A percentile compares a stretch with the other conserved stretches of the same genome.
Conservation (phyloP, 306 rosid species). For the Vigna angularis region DNA sequence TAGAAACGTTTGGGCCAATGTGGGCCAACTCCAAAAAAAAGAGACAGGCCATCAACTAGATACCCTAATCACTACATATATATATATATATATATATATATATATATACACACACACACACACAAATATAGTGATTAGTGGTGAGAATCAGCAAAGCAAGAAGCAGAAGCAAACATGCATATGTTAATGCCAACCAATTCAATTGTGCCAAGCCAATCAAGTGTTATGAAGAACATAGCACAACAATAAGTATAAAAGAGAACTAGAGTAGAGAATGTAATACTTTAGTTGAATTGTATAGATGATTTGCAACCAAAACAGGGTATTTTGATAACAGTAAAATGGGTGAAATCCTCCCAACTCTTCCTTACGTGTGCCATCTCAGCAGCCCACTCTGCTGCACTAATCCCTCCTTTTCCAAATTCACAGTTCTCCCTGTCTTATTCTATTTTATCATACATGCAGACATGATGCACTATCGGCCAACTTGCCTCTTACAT, state of each 20-base stretch:
- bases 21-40: background rate
- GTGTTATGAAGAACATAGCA: slow-evolving; percentile 10
- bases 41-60: background rate
- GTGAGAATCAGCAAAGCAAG: slow-evolving; percentile 23
- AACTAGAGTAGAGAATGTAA: background rate
- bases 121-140: background rate
- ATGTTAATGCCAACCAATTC: slow-evolving; percentile 1
- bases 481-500: background rate
- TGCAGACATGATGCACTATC: background rate
- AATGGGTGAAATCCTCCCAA: background rate
- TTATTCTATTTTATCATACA: background rate
- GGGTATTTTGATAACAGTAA: background rate
- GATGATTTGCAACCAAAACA: background rate
- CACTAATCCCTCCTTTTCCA: background rate
- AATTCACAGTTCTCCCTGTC: background rate
- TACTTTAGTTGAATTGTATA: background rate
- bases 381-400: background rate
- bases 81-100: background rate
- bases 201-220: slow-evolving; percentile 13
- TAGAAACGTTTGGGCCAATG: background rate
- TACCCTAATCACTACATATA: background rate
- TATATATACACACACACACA: background rate
- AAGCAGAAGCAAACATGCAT: slow-evolving; percentile 12
- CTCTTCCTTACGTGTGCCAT: background rate
- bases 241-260: background rate